Conservation (phyloP, 805 yeast genomes). For the Monosporozyma siamensis region DNA sequence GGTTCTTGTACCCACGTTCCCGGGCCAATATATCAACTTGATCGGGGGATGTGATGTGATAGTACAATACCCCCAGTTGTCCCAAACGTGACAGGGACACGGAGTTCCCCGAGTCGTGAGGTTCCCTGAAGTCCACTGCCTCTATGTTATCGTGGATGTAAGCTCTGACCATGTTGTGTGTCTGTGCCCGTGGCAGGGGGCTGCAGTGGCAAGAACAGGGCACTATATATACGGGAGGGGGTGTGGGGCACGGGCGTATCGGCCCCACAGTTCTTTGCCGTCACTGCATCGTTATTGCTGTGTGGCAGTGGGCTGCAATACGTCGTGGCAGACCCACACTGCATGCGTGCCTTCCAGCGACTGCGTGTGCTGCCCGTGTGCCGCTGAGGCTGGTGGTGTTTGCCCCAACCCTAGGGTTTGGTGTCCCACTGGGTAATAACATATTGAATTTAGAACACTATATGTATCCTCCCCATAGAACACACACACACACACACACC, state of each 20-base stretch:
- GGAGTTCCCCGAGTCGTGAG: conserved; percentile 59
- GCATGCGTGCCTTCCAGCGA: too few relatives aligned
- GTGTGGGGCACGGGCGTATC: neutral
- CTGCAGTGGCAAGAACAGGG: neutral
- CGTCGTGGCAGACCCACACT: too few relatives aligned
- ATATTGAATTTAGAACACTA: too few relatives aligned
- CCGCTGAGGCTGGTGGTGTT: neutral
- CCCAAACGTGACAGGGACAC: conserved; percentile 44
- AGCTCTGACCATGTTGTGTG: conserved; percentile 33
- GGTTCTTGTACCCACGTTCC: conserved; percentile 66
- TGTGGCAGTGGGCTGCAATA: too few relatives aligned
- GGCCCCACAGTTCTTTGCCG: too few relatives aligned
- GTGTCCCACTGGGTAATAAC: too few relatives aligned
- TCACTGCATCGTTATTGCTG: too few relatives aligned
- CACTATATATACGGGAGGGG: neutral
- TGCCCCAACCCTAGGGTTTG: too few relatives aligned
- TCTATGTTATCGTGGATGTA: conserved; percentile 60
- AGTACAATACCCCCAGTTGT: conserved; percentile 61
- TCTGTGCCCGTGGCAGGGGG: neutral
- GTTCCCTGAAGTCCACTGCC: conserved; percentile 50
- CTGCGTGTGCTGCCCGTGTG: too few relatives aligned
- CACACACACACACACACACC: too few relatives aligned
- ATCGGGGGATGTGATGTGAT: conserved; percentile 37
- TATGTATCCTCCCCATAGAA: too few relatives aligned
- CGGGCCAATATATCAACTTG: conserved; percentile 59